Base-by-base conservation (phyloP, 2,329 filamentous ascomycete species). In the Moelleriella libera region DNA sequence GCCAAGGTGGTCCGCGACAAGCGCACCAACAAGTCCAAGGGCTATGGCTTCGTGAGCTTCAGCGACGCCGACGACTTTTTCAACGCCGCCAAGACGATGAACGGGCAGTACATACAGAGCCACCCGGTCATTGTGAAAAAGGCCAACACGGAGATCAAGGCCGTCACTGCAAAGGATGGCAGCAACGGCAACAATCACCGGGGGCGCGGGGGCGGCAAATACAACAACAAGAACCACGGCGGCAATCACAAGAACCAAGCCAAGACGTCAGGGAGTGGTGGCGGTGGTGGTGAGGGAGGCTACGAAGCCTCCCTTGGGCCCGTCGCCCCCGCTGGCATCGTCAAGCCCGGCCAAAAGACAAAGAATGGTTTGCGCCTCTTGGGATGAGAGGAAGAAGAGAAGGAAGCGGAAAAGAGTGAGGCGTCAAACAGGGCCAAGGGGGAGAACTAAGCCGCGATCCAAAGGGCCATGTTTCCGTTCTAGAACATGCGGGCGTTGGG, bases 41-140 rank as follows among this genome's bases (percentile, higher is more conserved):
- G 90, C 0, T 98, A 87, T 61, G 92, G 92, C 3, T 98, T 98
- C 60, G 89, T 98, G 48, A 92, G 87, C 65, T 97, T 98, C 68
- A 84, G 82, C 57, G 86, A 96, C 60, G 86, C 88, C 31, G 92
- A 98, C 63, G 89, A 96, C 60, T 97, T 94, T 63, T 97, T 98
- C 72, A 80, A 87, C 58, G 90, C 92, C 2, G 90, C 88, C 58
- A 88, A 92, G 68, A 90, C 97, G 69, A 97, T 97, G 92, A 86
- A 96, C 59, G 89, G 89, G 57, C 97, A 98, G 69, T 98, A 98
- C 67, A 97, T 98, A 61, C 90, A 94, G 58, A 96, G 88, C 63
- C 92, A 97, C 64, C 92, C 92, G 0, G 86, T 96, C 30, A 71
- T 86, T 30, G 77, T 97, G 55, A 82, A 85, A 64, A 86, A 92